phyloP scores from a whole-genome alignment of 148 eudicot species.

The Limonium bicolor region DNA sequence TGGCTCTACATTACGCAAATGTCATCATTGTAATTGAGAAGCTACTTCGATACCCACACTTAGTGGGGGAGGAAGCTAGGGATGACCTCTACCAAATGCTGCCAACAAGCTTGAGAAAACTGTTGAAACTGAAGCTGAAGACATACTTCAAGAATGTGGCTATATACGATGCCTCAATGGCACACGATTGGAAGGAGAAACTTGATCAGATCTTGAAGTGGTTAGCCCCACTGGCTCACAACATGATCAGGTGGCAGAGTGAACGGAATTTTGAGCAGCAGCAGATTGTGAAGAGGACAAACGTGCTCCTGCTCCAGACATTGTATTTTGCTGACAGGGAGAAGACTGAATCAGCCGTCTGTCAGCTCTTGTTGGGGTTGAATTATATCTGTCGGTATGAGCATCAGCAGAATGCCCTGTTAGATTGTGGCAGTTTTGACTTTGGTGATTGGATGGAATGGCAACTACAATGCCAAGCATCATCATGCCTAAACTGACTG shows the following conservation, averaged over 20 bases:
- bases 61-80: slow-evolving; percentile 87
- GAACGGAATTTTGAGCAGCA: slow-evolving; percentile 88
- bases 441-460: slow-evolving; percentile 82
- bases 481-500: slow-evolving; percentile 23
- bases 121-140: slow-evolving; percentile 44
- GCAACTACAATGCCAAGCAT: slow-evolving; percentile 53
- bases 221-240: slow-evolving; percentile 85
- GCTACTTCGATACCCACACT: slow-evolving; percentile 65
- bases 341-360: slow-evolving; percentile 64
- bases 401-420: slow-evolving; percentile 84
- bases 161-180: slow-evolving; percentile 74
- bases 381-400: slow-evolving; percentile 84
- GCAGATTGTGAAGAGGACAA: slow-evolving; percentile 53
- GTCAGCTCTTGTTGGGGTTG: slow-evolving; percentile 68
- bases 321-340: slow-evolving; percentile 69
- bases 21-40: slow-evolving; percentile 73
- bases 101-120: slow-evolving; percentile 56
- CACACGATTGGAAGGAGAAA: slow-evolving; percentile 79
- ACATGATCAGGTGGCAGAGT: slow-evolving; percentile 93
- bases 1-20: slow-evolving; percentile 87
- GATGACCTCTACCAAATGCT: slow-evolving; percentile 88
- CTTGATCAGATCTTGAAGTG: slow-evolving; percentile 47
- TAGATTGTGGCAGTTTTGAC: slow-evolving; percentile 91
- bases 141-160: slow-evolving; percentile 50
- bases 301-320: slow-evolving; percentile 77